Base-by-base conservation (phyloP, 495 filamentous ascomycete species). In the Xylaria palmicola region DNA sequence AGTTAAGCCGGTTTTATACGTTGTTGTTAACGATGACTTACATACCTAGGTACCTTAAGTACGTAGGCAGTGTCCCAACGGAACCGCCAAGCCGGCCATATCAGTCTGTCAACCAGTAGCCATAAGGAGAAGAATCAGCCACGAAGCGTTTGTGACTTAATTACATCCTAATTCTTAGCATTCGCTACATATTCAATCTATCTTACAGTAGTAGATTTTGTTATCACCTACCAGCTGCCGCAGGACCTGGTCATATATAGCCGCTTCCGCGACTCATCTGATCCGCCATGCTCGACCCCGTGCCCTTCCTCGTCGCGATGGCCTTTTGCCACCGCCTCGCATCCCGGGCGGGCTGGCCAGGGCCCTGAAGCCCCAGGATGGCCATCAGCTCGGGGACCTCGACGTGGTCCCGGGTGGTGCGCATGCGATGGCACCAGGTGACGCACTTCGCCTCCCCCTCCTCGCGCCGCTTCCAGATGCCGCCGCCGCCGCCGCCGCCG, bases 341-440 rank as follows among this genome's bases (percentile, higher is more conserved):
- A 54, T 79, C 73, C 66, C 71, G 70, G 20, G 71, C 68, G 3
- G 68, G 72, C 49, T 62, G 51, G 6, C 71, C 77, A n/a, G 60
- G 61, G 0, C 72, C 82, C 60, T 85, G 79, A 24, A 90, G 58
- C 2, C 86, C 88, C 29, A 92, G 69, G 40, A 90, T 72, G 69
- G 80, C 74, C 73, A 82, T 78, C 40, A 93, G 58, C 56, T 86
- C 82, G 1, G 79, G 68, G 0, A 94, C 74, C 78, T 91, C 90
- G 1, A 82, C 80, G 66, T 97, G 92, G 66, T 92, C 90, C 40
- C 91, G 71, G 26, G 90, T 92, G 54, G 83, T 89, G 65, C 76
- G 76, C 91, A 97, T 97, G 3, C 92, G 81, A 73, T 92, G 89
- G 66, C 88, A 92, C 91, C 92, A 96, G 2, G 82, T 83, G 1